A percentile compares a stretch with the other conserved stretches of the same genome.
Conservation (phyloP, 495 filamentous ascomycete species). For the Xylaria acuta region DNA sequence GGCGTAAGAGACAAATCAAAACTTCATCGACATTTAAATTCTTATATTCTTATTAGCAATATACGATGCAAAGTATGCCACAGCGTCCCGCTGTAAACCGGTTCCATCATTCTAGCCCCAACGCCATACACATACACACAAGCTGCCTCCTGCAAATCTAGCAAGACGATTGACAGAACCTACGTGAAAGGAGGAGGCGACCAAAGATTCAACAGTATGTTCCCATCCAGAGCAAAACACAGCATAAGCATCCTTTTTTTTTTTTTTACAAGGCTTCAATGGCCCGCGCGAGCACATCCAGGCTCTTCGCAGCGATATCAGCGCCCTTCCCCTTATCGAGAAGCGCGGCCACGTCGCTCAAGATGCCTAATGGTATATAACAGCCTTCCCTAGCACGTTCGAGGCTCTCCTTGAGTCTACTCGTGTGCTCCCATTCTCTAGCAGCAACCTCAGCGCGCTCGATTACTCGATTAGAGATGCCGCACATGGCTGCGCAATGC, state of each 20-base stretch:
- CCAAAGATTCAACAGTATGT: neutral
- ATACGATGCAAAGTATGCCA: neutral
- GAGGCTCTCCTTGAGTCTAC: slow-evolving; percentile 82
- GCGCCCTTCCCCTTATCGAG: slow-evolving; percentile 63
- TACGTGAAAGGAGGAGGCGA: neutral
- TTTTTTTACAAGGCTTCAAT: slow-evolving; percentile 72
- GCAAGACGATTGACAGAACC: neutral
- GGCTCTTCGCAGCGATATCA: slow-evolving; percentile 55
- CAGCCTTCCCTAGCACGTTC: slow-evolving; percentile 76
- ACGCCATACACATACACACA: slow-evolving; percentile 23
- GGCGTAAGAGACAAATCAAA: neutral
- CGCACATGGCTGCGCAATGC: slow-evolving; percentile 99
- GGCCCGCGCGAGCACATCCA: slow-evolving; percentile 76
- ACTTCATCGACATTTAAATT: neutral
- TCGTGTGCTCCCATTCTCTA: slow-evolving; percentile 93
- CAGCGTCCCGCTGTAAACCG: neutral
- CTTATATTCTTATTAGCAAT: slow-evolving; percentile 5
- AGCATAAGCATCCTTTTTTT: slow-evolving; percentile 1
- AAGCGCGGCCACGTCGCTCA: slow-evolving; percentile 90
- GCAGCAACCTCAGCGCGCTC: slow-evolving; percentile 89
- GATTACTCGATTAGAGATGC: slow-evolving; percentile 83
- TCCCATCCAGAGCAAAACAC: neutral
- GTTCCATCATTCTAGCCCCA: slow-evolving; percentile 9
- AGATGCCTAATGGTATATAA: slow-evolving; percentile 83
- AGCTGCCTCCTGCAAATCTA: slow-evolving; percentile 10